These are phyloP conservation scores for Eucalyptus cloeziana DNA, from an alignment of 345 rosid species.

Conservation along the genomic window DNA sequence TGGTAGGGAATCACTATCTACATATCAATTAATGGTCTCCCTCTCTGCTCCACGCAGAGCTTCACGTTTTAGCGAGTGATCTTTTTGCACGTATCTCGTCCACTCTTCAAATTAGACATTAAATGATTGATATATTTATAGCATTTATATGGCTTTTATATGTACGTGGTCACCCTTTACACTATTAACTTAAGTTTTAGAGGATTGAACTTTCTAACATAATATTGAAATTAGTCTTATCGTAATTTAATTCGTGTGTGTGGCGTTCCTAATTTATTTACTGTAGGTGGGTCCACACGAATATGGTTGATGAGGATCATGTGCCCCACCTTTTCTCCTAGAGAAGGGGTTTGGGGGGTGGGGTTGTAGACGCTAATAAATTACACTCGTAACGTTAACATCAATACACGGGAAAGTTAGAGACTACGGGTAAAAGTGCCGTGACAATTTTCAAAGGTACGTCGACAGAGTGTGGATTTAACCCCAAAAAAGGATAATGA, in stretches of 20 bases:
- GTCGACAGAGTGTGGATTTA: background rate
- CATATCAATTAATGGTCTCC: background rate
- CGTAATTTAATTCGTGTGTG: background rate
- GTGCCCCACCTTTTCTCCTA: background rate
- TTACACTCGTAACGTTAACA: background rate
- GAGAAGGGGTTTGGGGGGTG: background rate
- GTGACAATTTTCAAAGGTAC: background rate
- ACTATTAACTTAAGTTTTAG: background rate
- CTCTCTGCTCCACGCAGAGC: background rate
- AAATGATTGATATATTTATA: background rate
- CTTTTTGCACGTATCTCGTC: background rate
- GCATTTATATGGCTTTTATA: background rate
- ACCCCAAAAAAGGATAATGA: background rate
- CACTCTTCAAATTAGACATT: background rate
- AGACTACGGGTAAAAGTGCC: background rate
- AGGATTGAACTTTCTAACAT: background rate
- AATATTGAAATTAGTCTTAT: background rate
- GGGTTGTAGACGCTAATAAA: background rate
- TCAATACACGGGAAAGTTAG: background rate
- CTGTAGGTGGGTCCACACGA: background rate
- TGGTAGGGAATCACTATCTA: background rate
- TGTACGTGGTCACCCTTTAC: background rate
- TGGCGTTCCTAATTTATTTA: background rate
- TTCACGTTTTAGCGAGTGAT: background rate
- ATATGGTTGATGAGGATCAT: background rate